These are phyloP conservation scores for Linanthus parryae DNA, from an alignment of 148 eudicot species.

Conservation along the genomic window DNA sequence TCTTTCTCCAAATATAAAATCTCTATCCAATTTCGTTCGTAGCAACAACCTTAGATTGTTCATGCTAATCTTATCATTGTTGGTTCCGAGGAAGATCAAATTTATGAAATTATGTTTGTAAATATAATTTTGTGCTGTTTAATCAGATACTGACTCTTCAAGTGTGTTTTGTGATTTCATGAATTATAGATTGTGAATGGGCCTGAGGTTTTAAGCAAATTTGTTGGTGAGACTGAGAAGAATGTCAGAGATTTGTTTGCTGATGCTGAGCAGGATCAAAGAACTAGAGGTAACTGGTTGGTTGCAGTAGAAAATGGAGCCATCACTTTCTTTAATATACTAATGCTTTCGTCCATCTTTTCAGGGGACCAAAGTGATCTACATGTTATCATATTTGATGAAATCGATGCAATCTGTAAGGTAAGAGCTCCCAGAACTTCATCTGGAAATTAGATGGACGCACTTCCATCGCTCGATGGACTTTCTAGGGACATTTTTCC, in stretches of 20 bases:
- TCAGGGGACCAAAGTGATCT: conserved; percentile 98
- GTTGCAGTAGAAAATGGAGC: not conserved
- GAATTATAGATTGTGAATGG: conserved; percentile 83
- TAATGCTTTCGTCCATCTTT: conserved; percentile 14
- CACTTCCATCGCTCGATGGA: too few species aligned
- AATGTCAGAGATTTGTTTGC: conserved; percentile 98
- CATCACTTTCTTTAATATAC: not conserved
- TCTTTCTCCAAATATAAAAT: too few species aligned
- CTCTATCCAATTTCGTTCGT: too few species aligned
- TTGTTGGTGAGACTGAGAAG: conserved; percentile 99
- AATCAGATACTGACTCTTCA: not conserved
- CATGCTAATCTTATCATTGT: too few species aligned
- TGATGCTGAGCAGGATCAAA: conserved; percentile 97
- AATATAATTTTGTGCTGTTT: not conserved
- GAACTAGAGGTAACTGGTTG: conserved; percentile 70
- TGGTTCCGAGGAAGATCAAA: too few species aligned
- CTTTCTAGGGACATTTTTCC: too few species aligned
- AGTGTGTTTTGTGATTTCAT: conserved; percentile 6
- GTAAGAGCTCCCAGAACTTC: conserved; percentile 26
- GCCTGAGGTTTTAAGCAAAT: conserved; percentile 97
- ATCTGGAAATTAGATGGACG: conserved; percentile 8
- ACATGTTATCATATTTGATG: conserved; percentile 99
- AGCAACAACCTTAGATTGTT: too few species aligned
- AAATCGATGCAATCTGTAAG: conserved; percentile 99
- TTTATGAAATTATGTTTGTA: too few species aligned